Percentiles rank a stretch among this genome's conserved stretches.
Evolutionary conservation across 225 moss, liverwort and hornwort genomes (phyloP).

Genomic region (Pseudisothecium myosuroides): DNA sequence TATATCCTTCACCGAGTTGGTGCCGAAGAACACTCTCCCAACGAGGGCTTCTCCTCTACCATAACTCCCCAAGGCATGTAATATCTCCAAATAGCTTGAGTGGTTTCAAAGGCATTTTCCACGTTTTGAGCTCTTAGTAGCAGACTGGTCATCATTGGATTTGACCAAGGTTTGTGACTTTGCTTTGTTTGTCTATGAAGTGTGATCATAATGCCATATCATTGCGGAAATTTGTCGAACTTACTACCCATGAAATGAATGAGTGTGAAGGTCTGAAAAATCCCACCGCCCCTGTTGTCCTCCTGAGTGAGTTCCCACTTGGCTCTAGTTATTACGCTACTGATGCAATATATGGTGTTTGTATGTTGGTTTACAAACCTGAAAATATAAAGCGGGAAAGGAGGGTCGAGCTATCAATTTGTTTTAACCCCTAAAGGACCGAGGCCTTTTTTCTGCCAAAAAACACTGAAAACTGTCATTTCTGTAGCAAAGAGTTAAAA

Average conservation of each 20-base stretch:
- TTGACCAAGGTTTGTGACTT: not conserved
- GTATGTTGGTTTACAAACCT: not conserved
- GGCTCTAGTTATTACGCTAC: not conserved
- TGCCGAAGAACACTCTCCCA: fast-evolving
- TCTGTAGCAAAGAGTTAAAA: no score
- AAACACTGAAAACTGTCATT: no score
- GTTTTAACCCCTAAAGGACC: no score
- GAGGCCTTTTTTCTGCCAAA: no score
- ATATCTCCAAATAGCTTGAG: not conserved
- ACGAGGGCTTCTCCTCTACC: no score
- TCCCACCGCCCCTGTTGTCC: fast-evolving
- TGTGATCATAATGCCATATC: not conserved
- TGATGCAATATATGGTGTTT: not conserved
- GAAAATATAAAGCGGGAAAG: not conserved
- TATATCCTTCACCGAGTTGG: not conserved
- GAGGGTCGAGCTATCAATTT: no score
- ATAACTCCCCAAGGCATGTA: not conserved
- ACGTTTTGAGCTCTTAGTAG: not conserved
- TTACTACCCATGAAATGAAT: not conserved
- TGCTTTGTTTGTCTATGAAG: not conserved
- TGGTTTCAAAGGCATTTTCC: not conserved
- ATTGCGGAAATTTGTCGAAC: not conserved
- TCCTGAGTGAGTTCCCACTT: not conserved
- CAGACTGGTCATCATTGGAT: not conserved
- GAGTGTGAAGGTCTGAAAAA: not conserved